phyloP scores from a whole-genome alignment of 2,329 filamentous ascomycete species.

The Hymenoscyphus albidus region DNA sequence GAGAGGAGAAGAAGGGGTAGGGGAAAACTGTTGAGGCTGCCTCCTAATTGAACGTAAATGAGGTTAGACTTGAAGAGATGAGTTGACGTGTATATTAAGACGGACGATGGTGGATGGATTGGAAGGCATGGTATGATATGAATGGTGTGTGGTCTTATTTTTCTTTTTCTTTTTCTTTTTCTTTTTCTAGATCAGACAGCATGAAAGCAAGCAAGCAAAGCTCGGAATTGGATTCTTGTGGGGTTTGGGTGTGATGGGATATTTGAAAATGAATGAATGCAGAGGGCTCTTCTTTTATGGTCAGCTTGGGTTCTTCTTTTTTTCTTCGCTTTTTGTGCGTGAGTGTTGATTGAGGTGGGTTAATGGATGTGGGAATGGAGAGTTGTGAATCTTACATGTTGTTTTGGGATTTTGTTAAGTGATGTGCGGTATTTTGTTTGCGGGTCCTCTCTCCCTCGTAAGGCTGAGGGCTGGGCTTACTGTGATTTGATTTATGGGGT shows the following conservation, averaged over 20 bases:
- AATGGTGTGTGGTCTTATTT: neutral
- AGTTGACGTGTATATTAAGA: neutral
- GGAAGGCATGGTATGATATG: neutral
- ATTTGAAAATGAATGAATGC: neutral
- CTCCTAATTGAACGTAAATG: neutral
- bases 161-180: too few species aligned
- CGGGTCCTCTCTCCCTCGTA: too few species aligned
- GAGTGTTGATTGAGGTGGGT: too few species aligned
- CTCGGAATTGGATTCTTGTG: neutral
- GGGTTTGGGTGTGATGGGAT: neutral
- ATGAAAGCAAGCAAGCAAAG: neutral
- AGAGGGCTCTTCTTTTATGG: too few species aligned
- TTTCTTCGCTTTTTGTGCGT: too few species aligned
- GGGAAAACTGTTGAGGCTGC: neutral
- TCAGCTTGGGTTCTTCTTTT: too few species aligned
- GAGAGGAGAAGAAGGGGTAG: neutral
- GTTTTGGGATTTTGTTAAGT: too few species aligned
- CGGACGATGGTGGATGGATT: neutral
- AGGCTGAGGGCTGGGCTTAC: too few species aligned
- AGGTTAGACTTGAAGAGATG: neutral
- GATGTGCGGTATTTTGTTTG: too few species aligned
- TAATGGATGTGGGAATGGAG: too few species aligned
- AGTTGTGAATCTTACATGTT: too few species aligned
- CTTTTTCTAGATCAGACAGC: neutral
- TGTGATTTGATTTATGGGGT: too few species aligned